Conservation (phyloP, 2,329 filamentous ascomycete species). For the Mycosphaerella sp. region DNA sequence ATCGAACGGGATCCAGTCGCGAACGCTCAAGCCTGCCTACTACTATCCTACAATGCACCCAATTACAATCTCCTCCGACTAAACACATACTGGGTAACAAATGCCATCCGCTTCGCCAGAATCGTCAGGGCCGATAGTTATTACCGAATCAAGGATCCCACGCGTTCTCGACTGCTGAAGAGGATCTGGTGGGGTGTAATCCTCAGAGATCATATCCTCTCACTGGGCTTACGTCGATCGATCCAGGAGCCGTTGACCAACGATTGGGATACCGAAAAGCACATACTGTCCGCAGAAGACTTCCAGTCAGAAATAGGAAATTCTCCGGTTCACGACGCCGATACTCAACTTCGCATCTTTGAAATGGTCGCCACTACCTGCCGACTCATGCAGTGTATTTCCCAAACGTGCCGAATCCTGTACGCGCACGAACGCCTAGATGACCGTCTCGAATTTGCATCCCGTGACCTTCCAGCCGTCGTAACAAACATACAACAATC, state of each 20-base stretch:
- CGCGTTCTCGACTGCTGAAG: slow-evolving; percentile 16
- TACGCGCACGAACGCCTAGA: slow-evolving; percentile 20
- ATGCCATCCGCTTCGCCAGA: slow-evolving; percentile 20
- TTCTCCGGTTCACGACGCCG: slow-evolving; percentile 20
- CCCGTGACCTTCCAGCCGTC: slow-evolving; percentile 10
- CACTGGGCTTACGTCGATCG: slow-evolving; percentile 17
- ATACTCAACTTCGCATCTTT: slow-evolving; percentile 22
- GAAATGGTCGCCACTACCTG: slow-evolving; percentile 17
- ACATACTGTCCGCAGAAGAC: slow-evolving; percentile 16
- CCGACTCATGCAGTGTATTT: slow-evolving; percentile 20
- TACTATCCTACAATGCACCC: slow-evolving; percentile 19
- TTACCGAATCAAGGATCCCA: slow-evolving; percentile 16
- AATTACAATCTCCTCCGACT: slow-evolving; percentile 21
- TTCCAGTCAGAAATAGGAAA: slow-evolving; percentile 19
- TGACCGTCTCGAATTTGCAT: slow-evolving; percentile 18
- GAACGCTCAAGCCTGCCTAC: slow-evolving; percentile 19
- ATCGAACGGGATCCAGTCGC: slow-evolving; percentile 19
- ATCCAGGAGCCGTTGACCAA: slow-evolving; percentile 15
- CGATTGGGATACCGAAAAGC: slow-evolving; percentile 19
- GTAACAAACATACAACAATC: slow-evolving; percentile 17
- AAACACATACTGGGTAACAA: slow-evolving; percentile 22
- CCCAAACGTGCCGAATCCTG: slow-evolving; percentile 15
- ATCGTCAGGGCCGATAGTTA: slow-evolving; percentile 20
- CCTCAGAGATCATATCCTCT: slow-evolving; percentile 19
- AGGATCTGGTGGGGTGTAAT: slow-evolving; percentile 22